Evolutionary conservation across 1,284 basidiomycete genomes (phyloP).

Genomic region (Phlebopus sp.): DNA sequence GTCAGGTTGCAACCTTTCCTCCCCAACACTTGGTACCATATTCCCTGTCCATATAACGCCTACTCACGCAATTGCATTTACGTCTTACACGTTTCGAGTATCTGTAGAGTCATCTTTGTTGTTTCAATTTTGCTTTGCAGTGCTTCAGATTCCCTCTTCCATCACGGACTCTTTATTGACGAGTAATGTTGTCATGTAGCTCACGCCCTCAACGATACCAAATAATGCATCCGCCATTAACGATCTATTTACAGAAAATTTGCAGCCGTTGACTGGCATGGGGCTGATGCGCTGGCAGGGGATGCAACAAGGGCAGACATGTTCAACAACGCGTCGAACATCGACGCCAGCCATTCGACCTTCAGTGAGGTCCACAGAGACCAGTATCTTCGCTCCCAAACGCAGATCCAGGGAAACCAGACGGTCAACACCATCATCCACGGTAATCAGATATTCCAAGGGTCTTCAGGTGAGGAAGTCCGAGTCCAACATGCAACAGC

Average conservation of each 20-base stretch:
- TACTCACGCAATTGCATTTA: no score
- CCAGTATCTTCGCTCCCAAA: constrained; percentile 14
- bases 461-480: constrained; percentile 12
- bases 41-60: no score
- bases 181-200: background rate
- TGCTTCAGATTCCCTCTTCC: background rate
- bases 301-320: constrained; percentile 5
- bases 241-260: no score
- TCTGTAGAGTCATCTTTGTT: background rate
- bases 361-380: constrained; percentile 24
- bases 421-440: constrained; percentile 22
- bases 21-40: background rate
- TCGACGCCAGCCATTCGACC: constrained; percentile 25
- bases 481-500: background rate
- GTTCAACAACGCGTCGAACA: constrained; percentile 23
- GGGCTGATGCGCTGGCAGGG: no score
- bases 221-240: background rate
- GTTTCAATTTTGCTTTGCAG: background rate
- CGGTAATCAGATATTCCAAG: constrained; percentile 21
- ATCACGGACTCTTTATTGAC: constrained; percentile 2
- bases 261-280: no score
- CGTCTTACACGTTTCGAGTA: no score
- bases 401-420: constrained; percentile 16
- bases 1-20: constrained; percentile 8
- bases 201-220: background rate